These are phyloP conservation scores for Macrotyloma uniflorum DNA, from an alignment of 306 rosid genomes.

Conservation along the genomic window DNA sequence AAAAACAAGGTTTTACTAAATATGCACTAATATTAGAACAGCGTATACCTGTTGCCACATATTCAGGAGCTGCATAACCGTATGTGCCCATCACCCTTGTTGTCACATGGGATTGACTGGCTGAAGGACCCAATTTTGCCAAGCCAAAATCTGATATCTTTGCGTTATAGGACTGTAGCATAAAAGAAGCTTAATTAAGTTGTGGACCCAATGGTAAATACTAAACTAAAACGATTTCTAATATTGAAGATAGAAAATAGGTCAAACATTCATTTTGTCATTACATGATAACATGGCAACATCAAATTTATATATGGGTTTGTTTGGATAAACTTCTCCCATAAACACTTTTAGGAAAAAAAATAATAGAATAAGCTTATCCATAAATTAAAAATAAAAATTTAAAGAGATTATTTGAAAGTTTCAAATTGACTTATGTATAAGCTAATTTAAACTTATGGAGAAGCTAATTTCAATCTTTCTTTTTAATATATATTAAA, in stretches of 20 bases:
- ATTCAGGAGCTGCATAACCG: constrained; percentile 99
- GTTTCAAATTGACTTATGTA: no score
- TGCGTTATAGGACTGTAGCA: constrained; percentile 73
- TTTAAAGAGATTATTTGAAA: no score
- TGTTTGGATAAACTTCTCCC: no score
- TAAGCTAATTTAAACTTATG: no score
- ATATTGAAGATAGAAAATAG: neutral
- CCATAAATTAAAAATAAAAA: no score
- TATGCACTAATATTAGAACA: neutral
- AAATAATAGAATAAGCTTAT: no score
- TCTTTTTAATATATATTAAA: no score
- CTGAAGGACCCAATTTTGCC: constrained; percentile 98
- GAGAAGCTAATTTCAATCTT: no score
- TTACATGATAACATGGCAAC: neutral
- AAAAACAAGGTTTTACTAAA: neutral
- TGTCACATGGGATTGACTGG: constrained; percentile 90
- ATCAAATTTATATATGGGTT: neutral
- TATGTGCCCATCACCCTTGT: constrained; percentile 96
- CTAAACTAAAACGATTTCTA: constrained; percentile 1
- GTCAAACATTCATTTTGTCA: neutral
- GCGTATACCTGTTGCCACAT: constrained; percentile 75
- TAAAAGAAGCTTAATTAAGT: constrained; percentile 19
- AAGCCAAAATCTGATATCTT: constrained; percentile 96
- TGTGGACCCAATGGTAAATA: neutral
- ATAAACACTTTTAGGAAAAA: no score